A percentile compares a stretch with the other conserved stretches of the same genome.
phyloP scores from a whole-genome alignment of 176 grass and related monocot genomes.

The Eragrostis curvula region DNA sequence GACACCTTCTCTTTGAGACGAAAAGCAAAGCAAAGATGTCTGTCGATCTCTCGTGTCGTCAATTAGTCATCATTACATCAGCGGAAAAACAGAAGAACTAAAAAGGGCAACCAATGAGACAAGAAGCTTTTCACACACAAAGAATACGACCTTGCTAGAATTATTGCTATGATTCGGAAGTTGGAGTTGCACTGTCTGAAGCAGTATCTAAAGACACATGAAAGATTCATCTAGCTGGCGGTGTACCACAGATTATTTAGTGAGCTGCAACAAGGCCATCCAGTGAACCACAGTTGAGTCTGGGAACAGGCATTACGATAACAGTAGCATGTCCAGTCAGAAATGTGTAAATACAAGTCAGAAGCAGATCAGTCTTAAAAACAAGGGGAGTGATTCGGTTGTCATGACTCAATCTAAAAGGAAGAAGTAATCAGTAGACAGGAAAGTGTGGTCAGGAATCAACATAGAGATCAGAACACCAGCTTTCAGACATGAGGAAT shows the following conservation, averaged over 20 bases:
- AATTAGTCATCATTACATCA: slow-evolving; percentile 19
- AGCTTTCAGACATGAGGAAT: slow-evolving; percentile 33
- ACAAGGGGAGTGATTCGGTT: background rate
- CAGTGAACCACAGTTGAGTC: background rate
- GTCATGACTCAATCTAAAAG: slow-evolving; percentile 17
- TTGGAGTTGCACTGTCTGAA: background rate
- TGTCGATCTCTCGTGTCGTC: background rate
- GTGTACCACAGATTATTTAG: background rate
- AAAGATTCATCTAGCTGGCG: background rate
- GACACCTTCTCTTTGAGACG: slow-evolving; percentile 36
- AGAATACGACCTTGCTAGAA: slow-evolving; percentile 8
- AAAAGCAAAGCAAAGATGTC: slow-evolving; percentile 15
- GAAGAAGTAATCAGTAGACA: slow-evolving; percentile 8
- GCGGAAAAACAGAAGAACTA: background rate
- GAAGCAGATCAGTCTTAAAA: background rate
- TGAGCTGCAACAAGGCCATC: background rate
- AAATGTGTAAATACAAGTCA: background rate
- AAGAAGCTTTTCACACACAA: background rate
- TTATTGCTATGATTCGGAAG: background rate
- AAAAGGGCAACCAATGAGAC: slow-evolving; percentile 16
- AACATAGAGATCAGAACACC: background rate
- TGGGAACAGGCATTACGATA: background rate
- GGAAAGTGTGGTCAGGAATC: slow-evolving; percentile 19
- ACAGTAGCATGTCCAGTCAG: background rate
- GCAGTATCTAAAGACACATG: background rate